phyloP scores from a whole-genome alignment of 176 grass and related monocot species.

The Oryza australiensis region DNA sequence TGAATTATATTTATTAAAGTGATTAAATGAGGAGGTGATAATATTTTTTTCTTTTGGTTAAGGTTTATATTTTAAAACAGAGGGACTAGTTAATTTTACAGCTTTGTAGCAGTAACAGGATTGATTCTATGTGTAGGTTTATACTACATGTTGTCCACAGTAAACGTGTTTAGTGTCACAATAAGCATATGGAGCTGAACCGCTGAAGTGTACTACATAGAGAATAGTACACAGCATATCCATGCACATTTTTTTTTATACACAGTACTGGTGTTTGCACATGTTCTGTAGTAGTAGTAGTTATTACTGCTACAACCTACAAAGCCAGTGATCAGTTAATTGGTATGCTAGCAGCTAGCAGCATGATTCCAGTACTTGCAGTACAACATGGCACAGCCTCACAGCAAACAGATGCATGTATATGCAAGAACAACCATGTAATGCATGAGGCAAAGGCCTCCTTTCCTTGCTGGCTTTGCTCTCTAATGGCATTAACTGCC shows the following conservation, averaged over 20 bases:
- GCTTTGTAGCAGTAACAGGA: background rate
- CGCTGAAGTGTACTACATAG: no score
- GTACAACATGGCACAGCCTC: conserved; percentile 5
- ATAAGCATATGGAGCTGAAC: background rate
- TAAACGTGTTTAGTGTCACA: background rate
- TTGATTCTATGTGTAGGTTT: background rate
- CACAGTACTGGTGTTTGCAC: background rate
- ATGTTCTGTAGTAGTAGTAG: background rate
- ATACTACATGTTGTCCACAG: background rate
- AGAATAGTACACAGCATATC: no score
- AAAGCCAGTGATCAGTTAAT: background rate
- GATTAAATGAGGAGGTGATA: no score
- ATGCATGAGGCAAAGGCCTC: background rate
- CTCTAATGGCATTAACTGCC: conserved; percentile 64
- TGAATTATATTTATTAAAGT: no score
- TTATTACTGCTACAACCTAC: background rate
- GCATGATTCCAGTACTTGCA: background rate
- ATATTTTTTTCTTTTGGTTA: no score
- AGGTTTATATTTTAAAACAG: no score
- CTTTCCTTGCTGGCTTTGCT: conserved; percentile 5
- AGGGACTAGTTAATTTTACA: background rate
- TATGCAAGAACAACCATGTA: conserved; percentile 22
- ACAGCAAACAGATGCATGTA: background rate
- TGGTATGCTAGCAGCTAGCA: background rate
- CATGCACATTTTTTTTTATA: background rate